Evolutionary conservation across 352 stramenopile genomes (phyloP).

Genomic region (Phytophthora citricola): DNA sequence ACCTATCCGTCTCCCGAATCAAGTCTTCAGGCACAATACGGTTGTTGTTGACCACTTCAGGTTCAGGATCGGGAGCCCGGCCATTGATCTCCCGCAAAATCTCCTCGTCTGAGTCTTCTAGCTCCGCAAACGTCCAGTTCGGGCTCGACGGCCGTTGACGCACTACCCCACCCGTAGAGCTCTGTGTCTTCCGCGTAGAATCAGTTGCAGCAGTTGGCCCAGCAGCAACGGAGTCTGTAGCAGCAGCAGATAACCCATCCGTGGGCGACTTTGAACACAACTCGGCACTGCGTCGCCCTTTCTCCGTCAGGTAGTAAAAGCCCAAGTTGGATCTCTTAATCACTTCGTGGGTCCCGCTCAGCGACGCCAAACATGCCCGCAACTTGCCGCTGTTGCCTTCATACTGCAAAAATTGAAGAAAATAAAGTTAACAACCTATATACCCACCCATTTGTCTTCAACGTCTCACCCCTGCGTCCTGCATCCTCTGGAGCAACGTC

Average conservation of each 20-base stretch:
- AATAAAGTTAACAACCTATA: neutral
- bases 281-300: conserved; percentile 52
- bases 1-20: conserved; percentile 53
- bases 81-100: conserved; percentile 4
- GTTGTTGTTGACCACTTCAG: conserved; percentile 13
- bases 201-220: neutral
- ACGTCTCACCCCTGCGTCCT: conserved; percentile 48
- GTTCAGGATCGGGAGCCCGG: conserved; percentile 22
- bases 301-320: conserved; percentile 62
- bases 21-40: conserved; percentile 21
- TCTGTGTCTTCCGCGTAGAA: conserved; percentile 2
- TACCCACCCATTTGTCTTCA: neutral
- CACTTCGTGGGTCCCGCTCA: conserved; percentile 70
- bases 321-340: conserved; percentile 51
- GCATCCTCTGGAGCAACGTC: conserved; percentile 58
- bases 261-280: conserved; percentile 50
- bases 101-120: conserved; percentile 54
- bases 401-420: conserved; percentile 47
- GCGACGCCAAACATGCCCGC: conserved; percentile 56
- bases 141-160: conserved; percentile 15
- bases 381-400: conserved; percentile 57
- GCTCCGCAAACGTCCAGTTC: conserved; percentile 42
- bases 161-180: conserved; percentile 2
- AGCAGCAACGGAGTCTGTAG: neutral
- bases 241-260: neutral